A percentile compares a stretch with the other conserved stretches of the same genome.
Evolutionary conservation across 2,329 filamentous ascomycete genomes (phyloP).

Genomic region (Pseudocercospora macadamiae): DNA sequence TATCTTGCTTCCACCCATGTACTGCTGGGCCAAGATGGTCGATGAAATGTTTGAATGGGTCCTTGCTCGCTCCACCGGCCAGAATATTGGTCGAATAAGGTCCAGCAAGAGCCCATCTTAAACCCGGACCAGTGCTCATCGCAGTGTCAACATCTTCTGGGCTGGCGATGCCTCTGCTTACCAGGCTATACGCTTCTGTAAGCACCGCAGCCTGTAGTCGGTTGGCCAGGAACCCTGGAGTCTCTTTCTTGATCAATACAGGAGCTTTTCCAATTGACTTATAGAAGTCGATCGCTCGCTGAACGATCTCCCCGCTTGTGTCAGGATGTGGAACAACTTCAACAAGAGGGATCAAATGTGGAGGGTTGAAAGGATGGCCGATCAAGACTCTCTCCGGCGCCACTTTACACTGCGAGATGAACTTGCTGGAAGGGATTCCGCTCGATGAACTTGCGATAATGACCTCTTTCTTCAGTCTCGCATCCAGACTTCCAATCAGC

Average conservation of each 20-base stretch:
- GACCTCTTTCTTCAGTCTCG: slow-evolving; percentile 34
- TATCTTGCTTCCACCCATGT: slow-evolving; percentile 21
- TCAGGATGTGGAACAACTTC: slow-evolving; percentile 47
- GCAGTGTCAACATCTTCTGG: slow-evolving; percentile 35
- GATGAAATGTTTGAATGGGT: slow-evolving; percentile 21
- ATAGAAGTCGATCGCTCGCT: slow-evolving; percentile 45
- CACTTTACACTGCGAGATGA: slow-evolving; percentile 24
- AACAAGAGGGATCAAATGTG: slow-evolving; percentile 53
- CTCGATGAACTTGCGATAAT: slow-evolving; percentile 41
- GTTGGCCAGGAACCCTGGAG: slow-evolving; percentile 50
- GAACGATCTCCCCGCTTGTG: slow-evolving; percentile 34
- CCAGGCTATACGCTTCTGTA: slow-evolving; percentile 42
- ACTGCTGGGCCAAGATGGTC: slow-evolving; percentile 22
- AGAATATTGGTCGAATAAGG: slow-evolving; percentile 37
- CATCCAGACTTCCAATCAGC: slow-evolving; percentile 42
- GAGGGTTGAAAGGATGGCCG: slow-evolving; percentile 55
- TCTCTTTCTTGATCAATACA: slow-evolving; percentile 46
- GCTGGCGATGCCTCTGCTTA: slow-evolving; percentile 38
- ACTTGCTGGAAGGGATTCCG: slow-evolving; percentile 16
- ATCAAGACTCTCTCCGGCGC: slow-evolving; percentile 44
- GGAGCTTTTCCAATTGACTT: slow-evolving; percentile 45
- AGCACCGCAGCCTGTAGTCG: slow-evolving; percentile 48
- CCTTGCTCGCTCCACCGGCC: slow-evolving; percentile 14
- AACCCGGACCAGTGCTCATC: slow-evolving; percentile 23
- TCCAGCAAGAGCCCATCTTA: slow-evolving; percentile 25